Conservation (phyloP, 192 early-diverging fungal genomes). For the Coemansia sp. region DNA sequence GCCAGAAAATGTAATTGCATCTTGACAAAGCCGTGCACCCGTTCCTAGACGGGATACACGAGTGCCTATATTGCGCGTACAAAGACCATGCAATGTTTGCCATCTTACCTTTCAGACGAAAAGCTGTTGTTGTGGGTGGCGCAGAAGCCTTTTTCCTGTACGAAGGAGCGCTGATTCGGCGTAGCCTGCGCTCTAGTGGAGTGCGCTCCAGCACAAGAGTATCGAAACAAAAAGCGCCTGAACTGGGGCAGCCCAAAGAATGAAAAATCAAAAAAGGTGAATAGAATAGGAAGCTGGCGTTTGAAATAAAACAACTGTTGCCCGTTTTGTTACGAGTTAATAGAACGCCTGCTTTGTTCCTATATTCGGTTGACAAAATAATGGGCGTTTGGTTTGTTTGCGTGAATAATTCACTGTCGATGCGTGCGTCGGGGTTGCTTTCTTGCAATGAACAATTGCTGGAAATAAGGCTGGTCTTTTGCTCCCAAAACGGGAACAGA, state of each 20-base stretch:
- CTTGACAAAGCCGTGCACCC: too few relatives aligned
- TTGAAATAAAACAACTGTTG: not conserved
- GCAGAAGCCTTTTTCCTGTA: too few relatives aligned
- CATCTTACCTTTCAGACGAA: too few relatives aligned
- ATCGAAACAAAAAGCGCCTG: conserved; percentile 1
- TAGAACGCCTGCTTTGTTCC: conserved; percentile 1
- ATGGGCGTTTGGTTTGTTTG: not conserved
- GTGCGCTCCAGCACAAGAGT: too few relatives aligned
- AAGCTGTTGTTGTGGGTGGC: too few relatives aligned
- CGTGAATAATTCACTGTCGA: conserved; percentile 1
- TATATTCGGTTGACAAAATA: conserved; percentile 1
- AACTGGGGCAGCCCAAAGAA: too few relatives aligned
- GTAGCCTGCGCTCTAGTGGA: too few relatives aligned
- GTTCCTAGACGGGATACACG: too few relatives aligned
- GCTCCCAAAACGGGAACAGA: conserved; percentile 1
- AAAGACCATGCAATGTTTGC: too few relatives aligned
- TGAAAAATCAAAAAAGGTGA: not conserved
- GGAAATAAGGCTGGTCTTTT: not conserved
- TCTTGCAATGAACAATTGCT: not conserved
- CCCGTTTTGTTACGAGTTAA: not conserved
- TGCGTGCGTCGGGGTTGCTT: not conserved
- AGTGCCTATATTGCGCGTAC: too few relatives aligned
- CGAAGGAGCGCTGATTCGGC: too few relatives aligned
- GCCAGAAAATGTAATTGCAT: too few relatives aligned
- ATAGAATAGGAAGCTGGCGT: not conserved